Percentiles rank a stretch among this genome's conserved stretches.
These are phyloP conservation scores for Leptodermis oblonga DNA, from an alignment of 257 asterid species.

Conservation along the genomic window DNA sequence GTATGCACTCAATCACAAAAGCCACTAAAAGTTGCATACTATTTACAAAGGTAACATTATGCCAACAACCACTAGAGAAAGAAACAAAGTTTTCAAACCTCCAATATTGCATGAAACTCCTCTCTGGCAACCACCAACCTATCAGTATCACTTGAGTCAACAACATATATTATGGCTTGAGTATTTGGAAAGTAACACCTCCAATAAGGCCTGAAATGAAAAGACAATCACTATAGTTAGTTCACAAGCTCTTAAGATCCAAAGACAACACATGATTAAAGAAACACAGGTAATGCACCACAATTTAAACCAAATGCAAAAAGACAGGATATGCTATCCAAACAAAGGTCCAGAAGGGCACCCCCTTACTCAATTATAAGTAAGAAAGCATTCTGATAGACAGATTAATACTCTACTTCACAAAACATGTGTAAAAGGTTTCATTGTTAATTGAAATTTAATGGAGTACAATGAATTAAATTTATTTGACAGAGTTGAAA, in stretches of 20 bases:
- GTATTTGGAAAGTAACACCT: conserved; percentile 96
- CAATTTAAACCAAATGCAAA: not conserved
- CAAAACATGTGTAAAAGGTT: not conserved
- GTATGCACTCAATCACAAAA: not conserved
- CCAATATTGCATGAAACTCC: conserved; percentile 91
- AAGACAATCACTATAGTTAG: not conserved
- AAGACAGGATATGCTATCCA: not conserved
- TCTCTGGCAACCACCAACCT: conserved; percentile 88
- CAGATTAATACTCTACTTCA: not conserved
- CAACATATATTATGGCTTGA: conserved; percentile 96
- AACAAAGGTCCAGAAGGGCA: not conserved
- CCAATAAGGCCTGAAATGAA: conserved; percentile 80
- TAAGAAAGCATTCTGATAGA: not conserved
- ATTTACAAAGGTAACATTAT: not conserved
- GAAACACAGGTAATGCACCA: not conserved
- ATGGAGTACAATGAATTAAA: not conserved
- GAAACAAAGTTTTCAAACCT: conserved; percentile 41
- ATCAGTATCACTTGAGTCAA: conserved; percentile 98
- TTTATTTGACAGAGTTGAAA: not conserved
- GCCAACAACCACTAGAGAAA: not conserved
- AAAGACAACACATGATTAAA: not conserved
- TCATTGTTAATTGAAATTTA: not conserved
- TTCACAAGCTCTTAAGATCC: not conserved
- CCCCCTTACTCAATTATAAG: not conserved
- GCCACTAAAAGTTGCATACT: not conserved